A percentile compares a stretch with the other conserved stretches of the same genome.
These are phyloP conservation scores for Cerioporus squamosus DNA, from an alignment of 1,284 basidiomycete species.

Conservation along the genomic window DNA sequence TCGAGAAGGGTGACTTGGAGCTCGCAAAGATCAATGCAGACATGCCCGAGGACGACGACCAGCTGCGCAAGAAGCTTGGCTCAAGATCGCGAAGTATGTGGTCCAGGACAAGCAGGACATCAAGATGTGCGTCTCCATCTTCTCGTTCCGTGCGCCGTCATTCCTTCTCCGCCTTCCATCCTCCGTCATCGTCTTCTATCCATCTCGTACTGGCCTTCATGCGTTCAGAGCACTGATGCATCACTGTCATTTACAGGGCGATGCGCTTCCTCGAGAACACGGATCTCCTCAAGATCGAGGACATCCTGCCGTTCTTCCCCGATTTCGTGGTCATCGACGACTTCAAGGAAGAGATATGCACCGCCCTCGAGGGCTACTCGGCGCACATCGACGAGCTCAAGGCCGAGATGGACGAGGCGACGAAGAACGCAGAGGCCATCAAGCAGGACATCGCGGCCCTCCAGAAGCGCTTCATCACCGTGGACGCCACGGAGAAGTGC, in stretches of 20 bases:
- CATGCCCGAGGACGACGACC: slow-evolving; percentile 88
- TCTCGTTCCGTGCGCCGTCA: neutral
- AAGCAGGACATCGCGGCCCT: slow-evolving; percentile 89
- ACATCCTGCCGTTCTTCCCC: slow-evolving; percentile 99
- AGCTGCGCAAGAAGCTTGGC: slow-evolving; percentile 94
- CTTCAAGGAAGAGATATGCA: slow-evolving; percentile 98
- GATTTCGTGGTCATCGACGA: slow-evolving; percentile 99
- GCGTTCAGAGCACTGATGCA: neutral
- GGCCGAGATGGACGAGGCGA: slow-evolving; percentile 96
- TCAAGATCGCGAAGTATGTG: slow-evolving; percentile 97
- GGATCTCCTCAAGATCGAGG: slow-evolving; percentile 95
- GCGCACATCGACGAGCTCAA: slow-evolving; percentile 91
- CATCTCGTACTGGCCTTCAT: neutral
- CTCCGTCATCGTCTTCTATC: neutral
- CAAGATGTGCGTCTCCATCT: slow-evolving; percentile 76
- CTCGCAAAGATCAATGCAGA: slow-evolving; percentile 94
- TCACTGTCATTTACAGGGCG: slow-evolving; percentile 57
- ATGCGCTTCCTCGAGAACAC: slow-evolving; percentile 97
- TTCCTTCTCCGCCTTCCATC: neutral
- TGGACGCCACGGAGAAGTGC: slow-evolving; percentile 89
- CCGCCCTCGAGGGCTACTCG: slow-evolving; percentile 93
- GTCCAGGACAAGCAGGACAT: slow-evolving; percentile 98
- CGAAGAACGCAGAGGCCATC: slow-evolving; percentile 90
- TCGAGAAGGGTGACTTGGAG: slow-evolving; percentile 92
- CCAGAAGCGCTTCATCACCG: slow-evolving; percentile 90